Evolutionary conservation across 179 eudicot species (phyloP).

Genomic region (Heliamphora pulchella): DNA sequence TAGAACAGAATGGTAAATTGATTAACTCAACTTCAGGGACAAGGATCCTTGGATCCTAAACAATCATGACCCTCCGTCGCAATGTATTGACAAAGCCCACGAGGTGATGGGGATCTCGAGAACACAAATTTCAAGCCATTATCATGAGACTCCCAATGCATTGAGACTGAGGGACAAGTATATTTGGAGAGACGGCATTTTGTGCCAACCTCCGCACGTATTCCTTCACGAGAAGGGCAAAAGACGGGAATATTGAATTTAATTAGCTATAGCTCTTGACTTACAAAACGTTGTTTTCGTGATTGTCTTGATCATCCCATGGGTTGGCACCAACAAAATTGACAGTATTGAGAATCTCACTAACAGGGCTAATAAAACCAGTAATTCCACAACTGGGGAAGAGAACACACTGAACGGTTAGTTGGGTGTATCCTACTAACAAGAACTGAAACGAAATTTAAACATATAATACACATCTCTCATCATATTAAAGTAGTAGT

Average conservation of each 20-base stretch:
- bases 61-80: too few species aligned
- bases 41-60: too few species aligned
- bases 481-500: neutral
- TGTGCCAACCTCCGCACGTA: too few species aligned
- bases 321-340: neutral
- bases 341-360: neutral
- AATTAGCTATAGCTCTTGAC: neutral
- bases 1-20: neutral
- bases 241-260: neutral
- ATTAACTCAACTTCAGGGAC: neutral
- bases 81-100: too few species aligned
- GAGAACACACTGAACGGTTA: neutral
- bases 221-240: neutral
- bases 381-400: constrained; percentile 18
- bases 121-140: too few species aligned
- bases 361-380: constrained; percentile 13
- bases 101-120: too few species aligned
- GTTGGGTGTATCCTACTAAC: too few species aligned
- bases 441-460: too few species aligned
- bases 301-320: neutral
- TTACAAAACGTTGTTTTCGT: constrained; percentile 20
- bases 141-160: too few species aligned
- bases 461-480: neutral
- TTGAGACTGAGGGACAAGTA: too few species aligned
- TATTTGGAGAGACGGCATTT: too few species aligned